These are phyloP conservation scores for Globisporangium barbulae DNA, from an alignment of 352 stramenopile species.

Conservation along the genomic window DNA sequence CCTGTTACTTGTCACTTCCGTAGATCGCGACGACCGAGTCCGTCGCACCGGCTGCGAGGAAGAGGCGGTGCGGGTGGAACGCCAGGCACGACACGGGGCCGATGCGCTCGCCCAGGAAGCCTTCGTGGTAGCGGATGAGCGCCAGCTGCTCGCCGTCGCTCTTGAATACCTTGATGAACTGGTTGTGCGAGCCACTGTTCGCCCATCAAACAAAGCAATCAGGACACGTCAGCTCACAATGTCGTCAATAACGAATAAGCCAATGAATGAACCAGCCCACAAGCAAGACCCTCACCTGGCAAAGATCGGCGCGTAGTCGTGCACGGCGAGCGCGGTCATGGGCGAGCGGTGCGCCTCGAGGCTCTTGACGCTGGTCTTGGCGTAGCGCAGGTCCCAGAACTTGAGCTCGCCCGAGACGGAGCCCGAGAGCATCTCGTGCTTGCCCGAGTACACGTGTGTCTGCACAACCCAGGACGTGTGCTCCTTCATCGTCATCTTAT, in stretches of 20 bases:
- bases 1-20: constrained; percentile 64
- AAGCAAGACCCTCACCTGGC: constrained; percentile 60
- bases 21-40: constrained; percentile 96
- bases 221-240: background rate
- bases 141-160: constrained; percentile 85
- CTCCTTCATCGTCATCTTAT: constrained; percentile 82
- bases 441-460: constrained; percentile 70
- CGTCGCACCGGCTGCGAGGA: constrained; percentile 93
- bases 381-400: constrained; percentile 95
- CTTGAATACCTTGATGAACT: constrained; percentile 98
- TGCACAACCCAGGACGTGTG: constrained; percentile 96
- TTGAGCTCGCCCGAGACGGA: constrained; percentile 94
- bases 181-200: constrained; percentile 93
- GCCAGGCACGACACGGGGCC: constrained; percentile 95
- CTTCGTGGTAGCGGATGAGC: constrained; percentile 94
- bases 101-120: constrained; percentile 96
- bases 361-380: constrained; percentile 76
- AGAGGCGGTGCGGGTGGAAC: constrained; percentile 96
- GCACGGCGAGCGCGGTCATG: constrained; percentile 96
- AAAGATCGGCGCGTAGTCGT: constrained; percentile 95
- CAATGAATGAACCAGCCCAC: constrained; percentile 2
- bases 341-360: constrained; percentile 90
- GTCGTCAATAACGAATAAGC: constrained; percentile 3
- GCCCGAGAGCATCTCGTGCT: constrained; percentile 92
- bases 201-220: constrained; percentile 1